Base-by-base conservation (phyloP, 2,329 filamentous ascomycete genomes). In the Trichoderma aggressivum region DNA sequence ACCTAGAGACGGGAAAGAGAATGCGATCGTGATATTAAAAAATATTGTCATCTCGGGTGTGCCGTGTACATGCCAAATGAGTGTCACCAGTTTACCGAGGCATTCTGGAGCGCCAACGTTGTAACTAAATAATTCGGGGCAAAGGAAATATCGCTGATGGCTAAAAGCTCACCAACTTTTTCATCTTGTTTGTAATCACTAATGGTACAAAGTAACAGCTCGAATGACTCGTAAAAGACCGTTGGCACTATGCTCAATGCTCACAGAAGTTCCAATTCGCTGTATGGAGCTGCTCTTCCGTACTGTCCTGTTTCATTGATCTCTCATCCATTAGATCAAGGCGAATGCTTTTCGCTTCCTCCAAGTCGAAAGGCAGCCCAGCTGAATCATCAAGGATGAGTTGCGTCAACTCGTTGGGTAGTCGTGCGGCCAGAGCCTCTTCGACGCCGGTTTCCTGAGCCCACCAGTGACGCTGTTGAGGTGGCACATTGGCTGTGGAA, bases 401-500 rank as follows among this genome's bases (percentile, higher is more conserved):
- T 2, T 74, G 36, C 2, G 69, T 71, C 6, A 79, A 30, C 71
- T 78, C 77, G 0, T 63, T 55, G 1, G 77, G 77, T 58, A 77
- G 59, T 18, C 36, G 36, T 1, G 58, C 11, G 5, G 56, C 43
- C 34, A 53, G 28, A 30, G 39, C 43, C 39, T 53, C 11, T 3
- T 68, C 36, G 6, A 53, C n/a, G n/a, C 58, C 26, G 28, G 39
- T 28, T 55, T 67, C 59, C 5, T 36, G 11, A 55, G 7, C 39
- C 71, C 81, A 83, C 83, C 83, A 84, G 43, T 79, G 70, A 18
- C 72, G 73, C 74, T 82, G 82, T 76, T 85, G 82, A 2, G 82
- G 82, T 24, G 83, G 82, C n/a, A 84, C 81, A 32, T 84, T 84
- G 34, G 81, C 80, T 11, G 83, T 84, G 1, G 80, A 81, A 70